A percentile compares a stretch with the other conserved stretches of the same genome.
Evolutionary conservation across 1,284 basidiomycete species (phyloP).

Genomic region (Schizophyllum amplum): DNA sequence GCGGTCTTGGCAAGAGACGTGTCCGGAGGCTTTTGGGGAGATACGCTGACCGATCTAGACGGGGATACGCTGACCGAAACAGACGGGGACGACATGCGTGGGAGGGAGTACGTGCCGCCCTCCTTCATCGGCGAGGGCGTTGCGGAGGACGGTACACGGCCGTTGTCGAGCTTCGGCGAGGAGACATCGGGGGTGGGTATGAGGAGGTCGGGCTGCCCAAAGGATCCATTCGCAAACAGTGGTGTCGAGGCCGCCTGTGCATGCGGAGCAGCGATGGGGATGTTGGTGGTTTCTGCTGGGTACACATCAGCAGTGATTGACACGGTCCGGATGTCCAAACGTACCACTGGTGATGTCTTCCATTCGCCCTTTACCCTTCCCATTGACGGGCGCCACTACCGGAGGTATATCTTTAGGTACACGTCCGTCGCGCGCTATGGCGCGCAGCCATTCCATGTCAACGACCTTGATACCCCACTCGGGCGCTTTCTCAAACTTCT

Average conservation of each 20-base stretch:
- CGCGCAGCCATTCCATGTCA: conserved; percentile 52
- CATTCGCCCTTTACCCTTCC: conserved; percentile 20
- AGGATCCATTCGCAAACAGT: conserved; percentile 2
- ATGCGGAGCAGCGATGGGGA: background rate
- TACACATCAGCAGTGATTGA: background rate
- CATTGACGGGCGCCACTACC: conserved; percentile 4
- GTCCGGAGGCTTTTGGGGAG: background rate
- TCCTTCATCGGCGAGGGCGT: conserved; percentile 47
- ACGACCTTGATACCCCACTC: conserved; percentile 65
- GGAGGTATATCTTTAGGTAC: conserved; percentile 28
- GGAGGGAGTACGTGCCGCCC: conserved; percentile 15
- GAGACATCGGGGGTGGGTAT: background rate
- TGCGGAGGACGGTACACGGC: conserved; percentile 49
- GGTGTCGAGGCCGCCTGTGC: background rate
- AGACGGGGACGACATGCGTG: background rate
- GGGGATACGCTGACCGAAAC: no score
- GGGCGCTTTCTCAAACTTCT: conserved; percentile 64
- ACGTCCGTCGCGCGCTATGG: conserved; percentile 38
- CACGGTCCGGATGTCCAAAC: conserved; percentile 1
- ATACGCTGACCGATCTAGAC: background rate
- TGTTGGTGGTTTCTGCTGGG: background rate
- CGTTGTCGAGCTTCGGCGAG: conserved; percentile 9
- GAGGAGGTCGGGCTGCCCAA: conserved; percentile 5
- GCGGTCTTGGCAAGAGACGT: background rate
- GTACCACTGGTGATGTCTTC: conserved; percentile 32